Evolutionary conservation across 257 asterid species (phyloP).

Genomic region (Verbena officinalis): DNA sequence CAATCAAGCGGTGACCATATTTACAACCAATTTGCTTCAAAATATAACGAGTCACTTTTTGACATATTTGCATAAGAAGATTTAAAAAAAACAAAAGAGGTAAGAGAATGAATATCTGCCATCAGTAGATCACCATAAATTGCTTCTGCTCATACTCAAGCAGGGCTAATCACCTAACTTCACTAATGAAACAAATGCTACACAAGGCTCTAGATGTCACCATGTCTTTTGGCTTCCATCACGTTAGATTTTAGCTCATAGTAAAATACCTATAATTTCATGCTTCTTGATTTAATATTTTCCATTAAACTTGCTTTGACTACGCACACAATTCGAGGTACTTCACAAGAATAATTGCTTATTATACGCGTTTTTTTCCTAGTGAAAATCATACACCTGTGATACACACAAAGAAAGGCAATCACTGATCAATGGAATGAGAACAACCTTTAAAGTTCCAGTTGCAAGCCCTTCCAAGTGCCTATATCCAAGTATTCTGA

Average conservation of each 20-base stretch:
- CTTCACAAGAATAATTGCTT: too few species aligned
- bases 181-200: background rate
- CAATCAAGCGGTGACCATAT: background rate
- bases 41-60: background rate
- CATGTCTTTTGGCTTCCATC: constrained; percentile 6
- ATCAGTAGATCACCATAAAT: background rate
- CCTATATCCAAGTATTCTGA: constrained; percentile 85
- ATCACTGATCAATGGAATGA: constrained; percentile 15
- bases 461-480: constrained; percentile 94
- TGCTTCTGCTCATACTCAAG: constrained; percentile 1
- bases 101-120: background rate
- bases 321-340: too few species aligned
- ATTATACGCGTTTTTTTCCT: background rate
- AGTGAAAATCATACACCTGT: constrained; percentile 9
- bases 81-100: background rate
- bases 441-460: constrained; percentile 73
- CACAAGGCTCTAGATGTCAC: background rate
- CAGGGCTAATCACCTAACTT: background rate
- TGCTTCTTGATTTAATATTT: background rate
- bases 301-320: background rate
- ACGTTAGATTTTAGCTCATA: background rate
- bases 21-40: background rate
- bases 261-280: background rate
- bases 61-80: background rate
- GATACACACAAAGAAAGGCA: background rate